These are phyloP conservation scores for Paramarasmius palmivorus DNA, from an alignment of 1,284 basidiomycete species.

Conservation along the genomic window DNA sequence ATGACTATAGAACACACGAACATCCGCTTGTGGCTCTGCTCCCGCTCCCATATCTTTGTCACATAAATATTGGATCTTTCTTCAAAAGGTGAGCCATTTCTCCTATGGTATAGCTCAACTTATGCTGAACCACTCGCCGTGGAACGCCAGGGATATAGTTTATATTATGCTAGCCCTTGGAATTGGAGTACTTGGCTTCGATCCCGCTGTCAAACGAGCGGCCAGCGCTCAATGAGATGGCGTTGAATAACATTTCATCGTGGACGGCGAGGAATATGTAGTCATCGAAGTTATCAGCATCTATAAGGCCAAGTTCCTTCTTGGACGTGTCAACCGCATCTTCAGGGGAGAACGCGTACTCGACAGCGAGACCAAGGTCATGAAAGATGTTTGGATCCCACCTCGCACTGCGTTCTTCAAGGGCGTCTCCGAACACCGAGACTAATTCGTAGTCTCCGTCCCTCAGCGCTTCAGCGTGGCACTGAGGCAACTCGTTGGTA, in stretches of 20 bases:
- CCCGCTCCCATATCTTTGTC: conserved; percentile 1
- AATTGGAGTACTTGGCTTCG: not conserved
- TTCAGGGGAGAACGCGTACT: not conserved
- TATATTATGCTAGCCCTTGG: not conserved
- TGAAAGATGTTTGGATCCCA: not conserved
- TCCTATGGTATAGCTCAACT: too few relatives aligned
- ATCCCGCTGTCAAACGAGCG: not conserved
- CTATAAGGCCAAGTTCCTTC: not conserved
- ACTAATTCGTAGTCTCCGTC: too few relatives aligned
- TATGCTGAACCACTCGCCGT: not conserved
- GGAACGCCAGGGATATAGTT: not conserved
- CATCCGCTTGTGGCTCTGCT: not conserved
- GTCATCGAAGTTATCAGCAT: not conserved
- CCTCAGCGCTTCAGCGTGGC: too few relatives aligned
- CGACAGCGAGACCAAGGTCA: not conserved
- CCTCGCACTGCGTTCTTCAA: too few relatives aligned
- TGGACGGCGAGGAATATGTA: not conserved
- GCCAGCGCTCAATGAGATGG: too few relatives aligned
- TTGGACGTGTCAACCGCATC: not conserved
- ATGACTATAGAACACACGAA: not conserved
- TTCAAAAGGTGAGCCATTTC: not conserved
- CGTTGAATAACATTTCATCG: not conserved
- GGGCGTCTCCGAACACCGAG: too few relatives aligned
- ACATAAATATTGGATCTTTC: not conserved
- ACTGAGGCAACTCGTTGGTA: too few relatives aligned